A percentile compares a stretch with the other conserved stretches of the same genome.
phyloP scores from a whole-genome alignment of 345 rosid species.

The Citrus hindsii region DNA sequence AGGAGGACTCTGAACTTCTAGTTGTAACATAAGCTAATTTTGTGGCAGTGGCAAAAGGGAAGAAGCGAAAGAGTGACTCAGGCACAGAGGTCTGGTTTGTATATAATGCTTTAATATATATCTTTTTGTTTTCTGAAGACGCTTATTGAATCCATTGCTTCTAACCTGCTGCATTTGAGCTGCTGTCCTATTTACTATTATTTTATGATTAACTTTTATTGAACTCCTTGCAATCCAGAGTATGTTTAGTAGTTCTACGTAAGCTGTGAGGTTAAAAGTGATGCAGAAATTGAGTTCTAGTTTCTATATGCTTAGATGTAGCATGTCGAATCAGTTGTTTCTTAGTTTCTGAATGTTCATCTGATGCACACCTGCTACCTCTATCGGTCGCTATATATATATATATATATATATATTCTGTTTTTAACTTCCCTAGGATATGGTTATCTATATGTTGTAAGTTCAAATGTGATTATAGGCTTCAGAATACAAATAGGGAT shows the following conservation, averaged over 20 bases:
- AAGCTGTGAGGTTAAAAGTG: background rate
- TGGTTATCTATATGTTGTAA: background rate
- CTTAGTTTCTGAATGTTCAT: background rate
- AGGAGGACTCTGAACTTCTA: background rate
- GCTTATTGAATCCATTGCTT: conserved; percentile 1
- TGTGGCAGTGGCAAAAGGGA: conserved; percentile 69
- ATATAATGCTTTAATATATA: background rate
- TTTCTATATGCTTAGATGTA: background rate
- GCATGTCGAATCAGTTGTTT: background rate
- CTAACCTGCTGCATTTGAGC: background rate
- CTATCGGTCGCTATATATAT: background rate
- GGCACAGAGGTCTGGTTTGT: conserved; percentile 69
- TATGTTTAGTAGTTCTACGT: background rate
- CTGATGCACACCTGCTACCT: background rate
- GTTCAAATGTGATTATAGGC: conserved; percentile 5
- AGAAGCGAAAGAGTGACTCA: conserved; percentile 83
- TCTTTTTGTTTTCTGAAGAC: background rate
- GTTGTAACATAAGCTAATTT: conserved; percentile 6
- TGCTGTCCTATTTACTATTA: background rate
- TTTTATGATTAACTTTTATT: background rate
- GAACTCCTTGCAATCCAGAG: background rate
- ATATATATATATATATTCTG: no score
- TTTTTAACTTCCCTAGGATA: background rate
- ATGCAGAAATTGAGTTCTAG: background rate
- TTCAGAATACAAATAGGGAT: background rate